Percentiles rank a stretch among this genome's conserved stretches.
Conservation (phyloP, 805 yeast species). For the Candida mattraensis region DNA sequence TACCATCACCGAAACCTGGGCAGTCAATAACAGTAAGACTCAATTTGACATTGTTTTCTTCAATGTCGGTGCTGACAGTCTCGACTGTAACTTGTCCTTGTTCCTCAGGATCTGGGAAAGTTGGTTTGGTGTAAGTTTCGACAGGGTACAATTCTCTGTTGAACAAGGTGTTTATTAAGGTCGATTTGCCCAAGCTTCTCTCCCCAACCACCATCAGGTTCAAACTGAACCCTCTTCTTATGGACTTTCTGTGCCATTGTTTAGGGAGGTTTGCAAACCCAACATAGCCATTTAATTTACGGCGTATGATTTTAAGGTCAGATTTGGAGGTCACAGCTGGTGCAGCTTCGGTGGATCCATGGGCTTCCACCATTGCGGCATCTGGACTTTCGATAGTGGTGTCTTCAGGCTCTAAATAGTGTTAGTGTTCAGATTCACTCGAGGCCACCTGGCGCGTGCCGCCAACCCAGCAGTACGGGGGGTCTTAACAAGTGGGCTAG, state of each 20-base stretch:
- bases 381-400: conserved; percentile 7
- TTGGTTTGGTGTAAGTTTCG: conserved; percentile 21
- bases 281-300: conserved; percentile 87
- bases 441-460: conserved; percentile 15
- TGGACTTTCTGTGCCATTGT: conserved; percentile 96
- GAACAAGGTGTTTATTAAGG: conserved; percentile 88
- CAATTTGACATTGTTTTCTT: conserved; percentile 90
- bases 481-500: no score
- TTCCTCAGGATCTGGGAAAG: conserved; percentile 43
- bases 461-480: no score
- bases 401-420: conserved; percentile 13
- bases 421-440: conserved; percentile 1
- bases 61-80: conserved; percentile 68
- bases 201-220: conserved; percentile 91
- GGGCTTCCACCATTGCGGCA: conserved; percentile 6
- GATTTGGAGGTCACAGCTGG: conserved; percentile 11
- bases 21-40: conserved; percentile 82
- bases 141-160: conserved; percentile 56
- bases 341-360: conserved; percentile 5
- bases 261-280: conserved; percentile 98
- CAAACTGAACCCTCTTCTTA: conserved; percentile 84
- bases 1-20: conserved; percentile 91
- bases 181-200: conserved; percentile 89
- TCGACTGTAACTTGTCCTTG: conserved; percentile 55
- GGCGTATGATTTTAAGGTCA: conserved; percentile 65